Evolutionary conservation across 257 asterid genomes (phyloP), one percentile per base, ranked within the genome.

Genomic region (Verbena officinalis): DNA sequence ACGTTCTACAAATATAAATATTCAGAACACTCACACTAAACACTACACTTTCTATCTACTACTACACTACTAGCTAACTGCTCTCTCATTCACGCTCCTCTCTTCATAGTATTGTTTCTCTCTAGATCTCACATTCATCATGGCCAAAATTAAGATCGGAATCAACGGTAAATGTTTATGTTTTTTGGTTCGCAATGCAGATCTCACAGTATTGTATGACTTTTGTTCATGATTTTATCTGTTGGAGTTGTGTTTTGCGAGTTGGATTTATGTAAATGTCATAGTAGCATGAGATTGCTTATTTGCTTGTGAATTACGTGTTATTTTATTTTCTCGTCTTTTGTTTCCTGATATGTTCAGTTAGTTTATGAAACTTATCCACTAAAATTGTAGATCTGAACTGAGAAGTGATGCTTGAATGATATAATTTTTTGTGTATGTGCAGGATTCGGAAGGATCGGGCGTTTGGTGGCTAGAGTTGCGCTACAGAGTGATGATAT

Each of bases 391-490:
- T 33, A 21, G 45, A 48, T 53, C 4, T n/a, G 7, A 27, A 5
- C 9, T 10, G 9, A n/a, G 6, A 55, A 27, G 56, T 14, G 15
- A 12, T 8, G 40, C 5, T 24, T 62, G 13, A 14, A 42, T 45
- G 49, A 5, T 55, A 20, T 50, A 23, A 43, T 34, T 39, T 24
- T 22, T 4, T 64, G 38, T 39, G 30, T 38, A 0, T 33, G 54
- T 31, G 21, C 11, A 90, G 97, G 97, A 20, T 87, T 90, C 43
- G 97, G 97, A 78, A 82, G 92, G 72, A 90, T 90, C 66, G 95
- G 95, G 4, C 92, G 96, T 62, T 73, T 90, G 87, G 97, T 90
- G 34, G 97, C 97, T 0, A 78, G 95, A 65, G 97, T 90, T 1
- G 95, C 91, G 5, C 80, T 90, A 1, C 83, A 55, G 71, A 87